phyloP scores from a whole-genome alignment of 2,329 filamentous ascomycete species.

The Chaetomium olivaceum region DNA sequence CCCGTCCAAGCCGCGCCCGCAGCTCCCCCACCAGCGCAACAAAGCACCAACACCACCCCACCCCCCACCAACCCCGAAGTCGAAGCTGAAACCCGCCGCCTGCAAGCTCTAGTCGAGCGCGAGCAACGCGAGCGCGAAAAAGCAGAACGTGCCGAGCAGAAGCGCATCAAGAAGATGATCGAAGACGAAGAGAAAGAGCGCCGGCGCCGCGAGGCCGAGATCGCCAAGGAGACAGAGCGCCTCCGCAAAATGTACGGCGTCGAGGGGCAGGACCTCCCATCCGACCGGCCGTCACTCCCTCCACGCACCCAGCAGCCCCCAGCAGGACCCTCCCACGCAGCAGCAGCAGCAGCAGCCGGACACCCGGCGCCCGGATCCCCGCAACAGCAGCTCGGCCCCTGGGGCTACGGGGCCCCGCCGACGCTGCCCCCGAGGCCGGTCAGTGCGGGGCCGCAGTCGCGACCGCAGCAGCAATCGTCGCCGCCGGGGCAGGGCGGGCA shows the following conservation, averaged over 20 bases:
- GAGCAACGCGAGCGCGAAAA: constrained; percentile 60
- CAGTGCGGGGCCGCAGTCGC: constrained; percentile 47
- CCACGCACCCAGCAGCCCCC: constrained; percentile 12
- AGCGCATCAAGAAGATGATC: constrained; percentile 64
- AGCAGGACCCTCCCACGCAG: neutral
- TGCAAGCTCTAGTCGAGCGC: constrained; percentile 59
- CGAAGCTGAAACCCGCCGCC: constrained; percentile 75
- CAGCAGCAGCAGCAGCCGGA: too few relatives aligned
- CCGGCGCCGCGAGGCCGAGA: constrained; percentile 55
- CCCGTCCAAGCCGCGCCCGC: constrained; percentile 36
- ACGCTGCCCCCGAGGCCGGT: constrained; percentile 47
- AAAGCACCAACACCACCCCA: constrained; percentile 45
- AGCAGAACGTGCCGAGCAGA: constrained; percentile 56
- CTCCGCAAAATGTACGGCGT: constrained; percentile 69
- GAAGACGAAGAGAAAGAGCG: constrained; percentile 66
- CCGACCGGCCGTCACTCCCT: constrained; percentile 22
- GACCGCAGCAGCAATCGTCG: neutral
- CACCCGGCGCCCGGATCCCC: constrained; percentile 7
- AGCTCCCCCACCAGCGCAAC: constrained; percentile 49
- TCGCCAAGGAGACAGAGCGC: constrained; percentile 81
- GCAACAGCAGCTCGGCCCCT: constrained; percentile 27
- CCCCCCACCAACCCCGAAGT: constrained; percentile 46
- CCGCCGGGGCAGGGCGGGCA: neutral
- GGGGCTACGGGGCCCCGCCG: constrained; percentile 24
- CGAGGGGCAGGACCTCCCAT: constrained; percentile 47